Evolutionary conservation across 2,329 filamentous ascomycete species (phyloP).

Genomic region (Microcyclosporella mali): DNA sequence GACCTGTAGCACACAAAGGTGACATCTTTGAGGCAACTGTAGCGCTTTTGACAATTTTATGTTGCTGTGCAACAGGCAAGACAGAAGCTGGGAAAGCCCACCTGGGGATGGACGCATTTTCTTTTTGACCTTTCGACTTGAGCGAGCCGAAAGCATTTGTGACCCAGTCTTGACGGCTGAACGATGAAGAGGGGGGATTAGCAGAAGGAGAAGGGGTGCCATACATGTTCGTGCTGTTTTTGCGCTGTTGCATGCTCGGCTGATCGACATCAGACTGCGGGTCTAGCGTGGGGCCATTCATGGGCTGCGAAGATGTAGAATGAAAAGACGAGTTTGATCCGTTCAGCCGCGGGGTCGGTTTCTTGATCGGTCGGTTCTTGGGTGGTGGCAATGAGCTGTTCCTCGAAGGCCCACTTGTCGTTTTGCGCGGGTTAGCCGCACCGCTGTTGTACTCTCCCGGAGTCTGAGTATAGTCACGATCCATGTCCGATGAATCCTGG

Average conservation of each 20-base stretch:
- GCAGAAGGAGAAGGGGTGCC: constrained; percentile 15
- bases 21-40: background rate
- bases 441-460: constrained; percentile 8
- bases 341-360: constrained; percentile 27
- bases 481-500: constrained; percentile 17
- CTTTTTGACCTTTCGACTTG: constrained; percentile 13
- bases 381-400: constrained; percentile 2
- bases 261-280: constrained; percentile 17
- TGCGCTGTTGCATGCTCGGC: constrained; percentile 25
- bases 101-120: constrained; percentile 17
- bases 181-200: constrained; percentile 12
- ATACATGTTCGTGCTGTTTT: constrained; percentile 31
- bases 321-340: constrained; percentile 10
- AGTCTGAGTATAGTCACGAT: constrained; percentile 9
- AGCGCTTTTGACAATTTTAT: no score
- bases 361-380: constrained; percentile 26
- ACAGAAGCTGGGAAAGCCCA: constrained; percentile 28
- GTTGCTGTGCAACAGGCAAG: constrained; percentile 2
- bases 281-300: constrained; percentile 3
- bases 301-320: constrained; percentile 7
- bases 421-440: constrained; percentile 9
- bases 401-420: constrained; percentile 10
- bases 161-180: constrained; percentile 12
- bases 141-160: constrained; percentile 15
- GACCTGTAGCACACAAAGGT: background rate